Base-by-base conservation (phyloP, 108 stramenopile genomes). In the Bacterosira constricta region DNA sequence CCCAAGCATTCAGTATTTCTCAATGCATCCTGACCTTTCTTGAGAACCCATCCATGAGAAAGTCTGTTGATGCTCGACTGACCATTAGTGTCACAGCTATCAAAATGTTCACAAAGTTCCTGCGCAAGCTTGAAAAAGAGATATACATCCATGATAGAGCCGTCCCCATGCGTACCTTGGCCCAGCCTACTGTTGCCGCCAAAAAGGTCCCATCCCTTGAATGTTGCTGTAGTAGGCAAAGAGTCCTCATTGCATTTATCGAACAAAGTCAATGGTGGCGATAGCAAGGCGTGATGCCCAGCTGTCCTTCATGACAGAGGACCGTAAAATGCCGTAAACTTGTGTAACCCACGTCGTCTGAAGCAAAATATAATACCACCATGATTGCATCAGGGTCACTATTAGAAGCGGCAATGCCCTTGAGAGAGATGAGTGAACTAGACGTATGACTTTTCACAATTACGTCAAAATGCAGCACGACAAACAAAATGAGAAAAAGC, bases 71-170 rank as follows among this genome's bases (percentile, higher is more conserved):
- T 63, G n/a, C 25, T 30, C 1, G 73, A 60, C 15, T 70, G 49
- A 12, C 77, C 88, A 63, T 66, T 51, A n/a, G n/a, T n/a, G 25
- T 81, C 84, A 52, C 93, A 94, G 6, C 65, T 66, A 27, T 53
- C 63, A 65, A 90, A 91, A 13, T 67, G 61, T 10, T 55, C 53
- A 60, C 93, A 94, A 18, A 80, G 61, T 41, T 92, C 88, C 65
- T 94, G 87, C 27, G 76, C 89, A 53, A 94, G 61, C 25, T 85
- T 51, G 62, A 83, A 90, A 42, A 94, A 54, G 20, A 86, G 67
- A 20, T 60, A 58, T 11, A 90, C 93, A 55, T 77, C 45, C 17
- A 47, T 68, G 3, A 35, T 34, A 41, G 78, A 78, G 8, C 88
- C 88, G 35, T 77, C 78, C 20, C 79, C 59, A 12, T 63, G 18